A percentile compares a stretch with the other conserved stretches of the same genome.
phyloP scores from a whole-genome alignment of 352 stramenopile genomes.

The Globisporangium spiculum region DNA sequence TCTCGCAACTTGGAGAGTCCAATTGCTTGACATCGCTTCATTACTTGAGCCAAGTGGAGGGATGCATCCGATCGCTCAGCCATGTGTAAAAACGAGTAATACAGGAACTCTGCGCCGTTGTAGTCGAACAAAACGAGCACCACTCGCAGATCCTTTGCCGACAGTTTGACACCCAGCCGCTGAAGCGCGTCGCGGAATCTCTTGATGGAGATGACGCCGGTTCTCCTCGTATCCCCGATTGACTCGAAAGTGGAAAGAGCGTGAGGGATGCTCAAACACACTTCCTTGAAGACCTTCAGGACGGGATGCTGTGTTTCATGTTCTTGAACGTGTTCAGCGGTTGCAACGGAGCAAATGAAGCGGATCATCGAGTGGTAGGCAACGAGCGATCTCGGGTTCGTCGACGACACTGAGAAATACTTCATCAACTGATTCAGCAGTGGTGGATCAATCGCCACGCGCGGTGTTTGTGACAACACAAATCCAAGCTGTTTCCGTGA shows the following conservation, averaged over 20 bases:
- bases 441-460: constrained; percentile 37
- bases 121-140: constrained; percentile 49
- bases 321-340: constrained; percentile 26
- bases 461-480: constrained; percentile 41
- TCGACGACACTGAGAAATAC: constrained; percentile 33
- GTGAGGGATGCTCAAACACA: constrained; percentile 33
- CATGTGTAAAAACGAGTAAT: constrained; percentile 40
- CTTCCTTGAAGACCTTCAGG: constrained; percentile 25
- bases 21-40: constrained; percentile 36
- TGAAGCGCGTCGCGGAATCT: constrained; percentile 41
- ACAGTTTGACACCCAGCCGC: constrained; percentile 33
- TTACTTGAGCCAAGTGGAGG: constrained; percentile 20
- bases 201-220: constrained; percentile 37
- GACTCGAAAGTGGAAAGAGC: constrained; percentile 35
- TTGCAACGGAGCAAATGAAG: constrained; percentile 45
- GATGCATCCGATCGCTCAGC: constrained; percentile 27
- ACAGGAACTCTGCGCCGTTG: constrained; percentile 50
- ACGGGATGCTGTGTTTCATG: constrained; percentile 24
- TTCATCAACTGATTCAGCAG: constrained; percentile 40
- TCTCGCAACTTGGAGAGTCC: constrained; percentile 41
- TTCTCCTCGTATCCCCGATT: constrained; percentile 47
- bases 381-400: constrained; percentile 18
- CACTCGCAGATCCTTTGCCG: constrained; percentile 38
- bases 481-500: constrained; percentile 55
- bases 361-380: constrained; percentile 42